Percentiles rank a stretch among this genome's conserved stretches.
These are phyloP conservation scores for Apiospora phragmitis DNA, from an alignment of 2,329 filamentous ascomycete species.

Conservation along the genomic window DNA sequence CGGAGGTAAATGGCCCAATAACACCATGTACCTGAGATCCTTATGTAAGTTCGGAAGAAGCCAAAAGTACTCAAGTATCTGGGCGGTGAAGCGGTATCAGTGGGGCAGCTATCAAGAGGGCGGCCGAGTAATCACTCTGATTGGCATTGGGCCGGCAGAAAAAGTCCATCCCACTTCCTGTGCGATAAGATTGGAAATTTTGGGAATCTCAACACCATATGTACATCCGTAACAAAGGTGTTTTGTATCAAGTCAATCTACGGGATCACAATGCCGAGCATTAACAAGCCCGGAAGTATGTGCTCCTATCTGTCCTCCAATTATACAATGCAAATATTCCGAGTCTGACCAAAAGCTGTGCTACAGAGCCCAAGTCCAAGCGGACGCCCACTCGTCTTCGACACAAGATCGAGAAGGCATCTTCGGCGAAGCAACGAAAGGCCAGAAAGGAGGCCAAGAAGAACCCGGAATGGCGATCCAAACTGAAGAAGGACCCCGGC, in stretches of 20 bases:
- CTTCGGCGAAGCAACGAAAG: constrained; percentile 88
- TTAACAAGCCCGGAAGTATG: constrained; percentile 5
- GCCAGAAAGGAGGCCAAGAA: constrained; percentile 86
- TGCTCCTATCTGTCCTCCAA: neutral
- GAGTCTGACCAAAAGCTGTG: neutral
- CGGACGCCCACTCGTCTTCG: constrained; percentile 84
- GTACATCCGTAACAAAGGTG: neutral
- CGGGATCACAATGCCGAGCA: constrained; percentile 27
- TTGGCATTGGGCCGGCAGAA: constrained; percentile 7
- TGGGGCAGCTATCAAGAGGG: neutral
- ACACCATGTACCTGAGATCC: too few species aligned
- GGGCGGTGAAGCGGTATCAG: neutral
- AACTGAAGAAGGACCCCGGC: constrained; percentile 95
- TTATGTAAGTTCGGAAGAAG: neutral
- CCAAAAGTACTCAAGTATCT: neutral
- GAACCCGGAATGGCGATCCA: constrained; percentile 95
- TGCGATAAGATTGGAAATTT: constrained; percentile 8
- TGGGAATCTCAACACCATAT: neutral
- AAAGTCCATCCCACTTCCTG: constrained; percentile 10
- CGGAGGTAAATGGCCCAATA: neutral
- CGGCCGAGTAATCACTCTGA: neutral
- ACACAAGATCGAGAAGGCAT: constrained; percentile 94
- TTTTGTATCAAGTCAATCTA: constrained; percentile 14
- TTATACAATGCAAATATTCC: too few species aligned
- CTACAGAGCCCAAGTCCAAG: constrained; percentile 89